Percentiles rank a stretch among this genome's conserved stretches.
Evolutionary conservation across 495 filamentous ascomycete species (phyloP).

Genomic region (Cetradonia linearis): DNA sequence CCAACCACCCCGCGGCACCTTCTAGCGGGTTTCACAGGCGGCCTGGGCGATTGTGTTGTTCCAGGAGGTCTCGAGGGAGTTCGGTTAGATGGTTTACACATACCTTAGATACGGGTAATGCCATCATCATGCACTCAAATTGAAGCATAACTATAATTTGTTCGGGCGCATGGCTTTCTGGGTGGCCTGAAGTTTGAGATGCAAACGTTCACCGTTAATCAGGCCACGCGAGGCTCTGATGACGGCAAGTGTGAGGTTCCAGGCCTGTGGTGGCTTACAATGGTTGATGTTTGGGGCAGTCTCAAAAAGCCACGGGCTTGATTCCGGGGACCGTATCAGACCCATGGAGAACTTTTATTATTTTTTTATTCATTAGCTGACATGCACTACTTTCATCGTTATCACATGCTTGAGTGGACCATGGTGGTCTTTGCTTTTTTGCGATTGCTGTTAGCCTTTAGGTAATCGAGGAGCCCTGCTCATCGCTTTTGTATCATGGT

Average conservation of each 20-base stretch:
- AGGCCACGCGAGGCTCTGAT: background rate
- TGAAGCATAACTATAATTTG: background rate
- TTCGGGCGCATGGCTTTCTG: too few species aligned
- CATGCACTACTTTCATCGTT: background rate
- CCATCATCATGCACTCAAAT: background rate
- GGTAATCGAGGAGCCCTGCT: background rate
- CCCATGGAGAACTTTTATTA: background rate
- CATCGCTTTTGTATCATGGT: background rate
- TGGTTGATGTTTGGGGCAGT: background rate
- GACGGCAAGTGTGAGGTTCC: background rate
- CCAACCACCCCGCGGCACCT: background rate
- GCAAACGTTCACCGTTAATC: background rate
- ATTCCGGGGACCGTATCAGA: background rate
- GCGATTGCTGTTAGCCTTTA: background rate
- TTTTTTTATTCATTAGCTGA: background rate
- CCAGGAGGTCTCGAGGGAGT: background rate
- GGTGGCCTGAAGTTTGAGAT: background rate
- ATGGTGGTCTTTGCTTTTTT: background rate
- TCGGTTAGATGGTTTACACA: background rate
- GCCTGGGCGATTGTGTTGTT: conserved; percentile 2
- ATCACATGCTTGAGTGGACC: background rate
- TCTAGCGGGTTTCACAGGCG: conserved; percentile 11
- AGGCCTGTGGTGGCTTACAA: conserved; percentile 2
- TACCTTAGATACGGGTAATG: background rate
- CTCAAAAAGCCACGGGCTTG: conserved; percentile 5